Percentiles rank a stretch among this genome's conserved stretches.
These are phyloP conservation scores for Rhizopus sp. DNA, from an alignment of 371 early-diverging fungal genomes.

Conservation along the genomic window DNA sequence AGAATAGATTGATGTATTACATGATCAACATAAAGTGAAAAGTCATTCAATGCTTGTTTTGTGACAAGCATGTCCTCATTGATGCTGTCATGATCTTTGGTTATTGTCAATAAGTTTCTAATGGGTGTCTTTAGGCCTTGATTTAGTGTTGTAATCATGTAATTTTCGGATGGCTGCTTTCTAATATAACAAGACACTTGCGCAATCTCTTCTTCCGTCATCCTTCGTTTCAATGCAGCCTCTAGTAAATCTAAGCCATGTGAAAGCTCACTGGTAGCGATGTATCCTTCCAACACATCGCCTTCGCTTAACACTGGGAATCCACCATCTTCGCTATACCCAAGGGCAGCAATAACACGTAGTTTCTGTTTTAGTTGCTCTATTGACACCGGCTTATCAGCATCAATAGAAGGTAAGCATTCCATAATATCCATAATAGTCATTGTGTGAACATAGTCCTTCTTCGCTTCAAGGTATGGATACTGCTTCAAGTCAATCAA, in stretches of 20 bases:
- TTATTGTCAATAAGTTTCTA: slow-evolving; percentile 3
- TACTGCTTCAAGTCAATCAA: slow-evolving; percentile 78
- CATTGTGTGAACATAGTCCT: slow-evolving; percentile 70
- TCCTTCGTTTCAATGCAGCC: slow-evolving; percentile 30
- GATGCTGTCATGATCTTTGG: not conserved
- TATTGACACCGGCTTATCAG: slow-evolving; percentile 61
- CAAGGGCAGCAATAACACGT: slow-evolving; percentile 54
- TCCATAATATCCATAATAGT: slow-evolving; percentile 48
- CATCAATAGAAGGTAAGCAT: slow-evolving; percentile 58
- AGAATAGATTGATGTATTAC: slow-evolving; percentile 26
- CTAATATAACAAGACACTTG: slow-evolving; percentile 38
- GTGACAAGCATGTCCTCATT: not conserved
- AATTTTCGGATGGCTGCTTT: not conserved
- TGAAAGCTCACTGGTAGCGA: slow-evolving; percentile 80
- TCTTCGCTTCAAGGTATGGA: slow-evolving; percentile 86
- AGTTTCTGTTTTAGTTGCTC: slow-evolving; percentile 59
- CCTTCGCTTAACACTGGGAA: slow-evolving; percentile 80
- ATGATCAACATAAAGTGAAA: slow-evolving; percentile 77
- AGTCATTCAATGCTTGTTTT: slow-evolving; percentile 45
- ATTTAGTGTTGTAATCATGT: slow-evolving; percentile 6
- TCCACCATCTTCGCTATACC: slow-evolving; percentile 75
- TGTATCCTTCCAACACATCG: slow-evolving; percentile 78
- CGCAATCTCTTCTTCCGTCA: slow-evolving; percentile 34
- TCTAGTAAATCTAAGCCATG: slow-evolving; percentile 66
- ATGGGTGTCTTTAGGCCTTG: slow-evolving; percentile 17